A percentile compares a stretch with the other conserved stretches of the same genome.
These are phyloP conservation scores for Macrolepiota albuminosa DNA, from an alignment of 768 basidiomycete genomes.

Conservation along the genomic window DNA sequence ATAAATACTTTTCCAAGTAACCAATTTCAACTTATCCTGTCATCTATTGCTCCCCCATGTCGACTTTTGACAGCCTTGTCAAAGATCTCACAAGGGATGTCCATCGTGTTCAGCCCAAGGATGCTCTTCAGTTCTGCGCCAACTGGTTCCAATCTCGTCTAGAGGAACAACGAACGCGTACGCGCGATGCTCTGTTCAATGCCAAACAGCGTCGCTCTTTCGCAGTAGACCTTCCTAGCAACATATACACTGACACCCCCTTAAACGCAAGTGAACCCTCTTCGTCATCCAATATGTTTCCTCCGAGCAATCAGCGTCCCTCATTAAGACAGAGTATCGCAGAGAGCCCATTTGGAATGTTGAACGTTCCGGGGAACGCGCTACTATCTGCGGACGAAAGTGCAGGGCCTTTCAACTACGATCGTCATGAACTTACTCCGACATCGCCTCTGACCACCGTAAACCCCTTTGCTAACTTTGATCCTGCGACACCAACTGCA, in stretches of 20 bases:
- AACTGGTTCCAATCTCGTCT: slow-evolving; percentile 92
- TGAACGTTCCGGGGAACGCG: slow-evolving; percentile 81
- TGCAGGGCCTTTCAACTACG: slow-evolving; percentile 56
- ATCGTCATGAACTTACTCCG: slow-evolving; percentile 55
- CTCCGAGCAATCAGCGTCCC: slow-evolving; percentile 37
- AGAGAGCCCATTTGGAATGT: slow-evolving; percentile 70
- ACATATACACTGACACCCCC: slow-evolving; percentile 56
- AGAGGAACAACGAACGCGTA: slow-evolving; percentile 77
- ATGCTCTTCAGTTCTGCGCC: slow-evolving; percentile 88
- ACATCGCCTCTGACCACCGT: slow-evolving; percentile 53
- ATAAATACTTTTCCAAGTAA: not conserved
- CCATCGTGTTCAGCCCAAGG: slow-evolving; percentile 81
- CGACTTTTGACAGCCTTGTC: slow-evolving; percentile 80
- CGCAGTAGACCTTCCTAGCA: slow-evolving; percentile 47
- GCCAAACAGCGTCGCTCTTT: slow-evolving; percentile 47
- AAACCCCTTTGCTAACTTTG: slow-evolving; percentile 51
- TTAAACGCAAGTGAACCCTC: slow-evolving; percentile 27
- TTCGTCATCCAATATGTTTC: slow-evolving; percentile 53
- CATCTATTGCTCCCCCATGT: slow-evolving; percentile 30
- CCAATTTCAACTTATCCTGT: slow-evolving; percentile 14
- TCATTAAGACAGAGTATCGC: slow-evolving; percentile 53
- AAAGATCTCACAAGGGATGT: slow-evolving; percentile 84
- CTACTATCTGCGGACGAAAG: slow-evolving; percentile 50
- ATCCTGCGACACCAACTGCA: slow-evolving; percentile 42
- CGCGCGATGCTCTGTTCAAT: slow-evolving; percentile 58